phyloP scores from a whole-genome alignment of 306 rosid genomes.

The Sicyos baderoa region DNA sequence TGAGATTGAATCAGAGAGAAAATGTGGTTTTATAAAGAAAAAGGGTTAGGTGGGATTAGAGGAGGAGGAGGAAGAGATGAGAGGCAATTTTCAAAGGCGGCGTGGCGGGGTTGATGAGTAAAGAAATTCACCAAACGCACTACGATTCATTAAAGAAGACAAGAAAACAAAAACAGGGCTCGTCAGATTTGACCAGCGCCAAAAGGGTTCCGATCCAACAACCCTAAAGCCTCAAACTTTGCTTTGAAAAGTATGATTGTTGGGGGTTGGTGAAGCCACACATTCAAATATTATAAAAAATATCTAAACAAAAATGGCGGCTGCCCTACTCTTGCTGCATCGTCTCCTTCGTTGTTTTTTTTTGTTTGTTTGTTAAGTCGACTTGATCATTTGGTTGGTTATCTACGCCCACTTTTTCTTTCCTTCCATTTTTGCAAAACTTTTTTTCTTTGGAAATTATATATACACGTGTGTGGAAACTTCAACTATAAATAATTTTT shows the following conservation, averaged over 20 bases:
- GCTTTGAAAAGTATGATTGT: neutral
- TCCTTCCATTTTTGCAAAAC: too few relatives aligned
- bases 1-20: neutral
- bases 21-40: neutral
- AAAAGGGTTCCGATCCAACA: neutral
- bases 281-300: neutral
- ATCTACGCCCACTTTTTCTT: too few relatives aligned
- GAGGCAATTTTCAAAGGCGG: slow-evolving; percentile 15
- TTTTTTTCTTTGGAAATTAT: too few relatives aligned
- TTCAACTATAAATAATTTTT: too few relatives aligned
- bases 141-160: neutral
- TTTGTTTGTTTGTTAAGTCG: neutral
- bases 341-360: too few relatives aligned
- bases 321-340: neutral
- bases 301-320: neutral
- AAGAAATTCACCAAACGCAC: neutral
- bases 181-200: slow-evolving; percentile 1
- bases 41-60: slow-evolving; percentile 14
- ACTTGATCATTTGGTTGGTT: too few relatives aligned
- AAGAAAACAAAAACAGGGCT: neutral
- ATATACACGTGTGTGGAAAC: too few relatives aligned
- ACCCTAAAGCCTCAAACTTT: neutral
- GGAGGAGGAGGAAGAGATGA: slow-evolving; percentile 11
- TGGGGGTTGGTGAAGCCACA: neutral
- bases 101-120: neutral